Percentiles rank a stretch among this genome's conserved stretches.
Evolutionary conservation across 495 filamentous ascomycete species (phyloP).

Genomic region (Staphylotrichum longicolle): DNA sequence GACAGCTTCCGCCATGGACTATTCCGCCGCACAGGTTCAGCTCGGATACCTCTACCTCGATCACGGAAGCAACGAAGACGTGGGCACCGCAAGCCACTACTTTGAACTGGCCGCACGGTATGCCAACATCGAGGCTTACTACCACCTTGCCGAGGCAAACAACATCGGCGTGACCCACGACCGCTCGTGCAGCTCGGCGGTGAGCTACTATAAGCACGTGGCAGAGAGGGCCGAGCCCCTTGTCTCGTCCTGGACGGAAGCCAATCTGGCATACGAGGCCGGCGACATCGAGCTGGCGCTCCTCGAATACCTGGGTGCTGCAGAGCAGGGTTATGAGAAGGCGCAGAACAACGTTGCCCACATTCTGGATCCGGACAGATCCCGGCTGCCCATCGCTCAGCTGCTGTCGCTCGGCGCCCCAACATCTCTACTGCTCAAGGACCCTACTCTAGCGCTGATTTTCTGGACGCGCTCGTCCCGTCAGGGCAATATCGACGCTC

Average conservation of each 20-base stretch:
- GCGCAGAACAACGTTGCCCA: slow-evolving; percentile 94
- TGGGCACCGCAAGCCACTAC: slow-evolving; percentile 69
- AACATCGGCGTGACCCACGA: slow-evolving; percentile 79
- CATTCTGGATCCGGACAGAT: slow-evolving; percentile 76
- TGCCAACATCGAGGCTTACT: slow-evolving; percentile 88
- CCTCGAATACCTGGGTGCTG: slow-evolving; percentile 83
- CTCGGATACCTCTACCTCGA: slow-evolving; percentile 86
- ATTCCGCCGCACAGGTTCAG: slow-evolving; percentile 75
- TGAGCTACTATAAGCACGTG: slow-evolving; percentile 91
- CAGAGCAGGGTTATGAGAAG: slow-evolving; percentile 92
- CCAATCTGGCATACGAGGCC: slow-evolving; percentile 77
- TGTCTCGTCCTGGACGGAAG: slow-evolving; percentile 80
- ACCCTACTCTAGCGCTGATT: slow-evolving; percentile 77
- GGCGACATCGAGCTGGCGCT: slow-evolving; percentile 87
- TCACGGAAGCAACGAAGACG: slow-evolving; percentile 69
- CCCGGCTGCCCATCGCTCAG: slow-evolving; percentile 42
- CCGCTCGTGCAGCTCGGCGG: slow-evolving; percentile 74
- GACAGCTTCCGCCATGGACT: slow-evolving; percentile 79
- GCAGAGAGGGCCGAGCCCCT: slow-evolving; percentile 84
- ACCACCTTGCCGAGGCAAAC: slow-evolving; percentile 89
- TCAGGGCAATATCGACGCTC: slow-evolving; percentile 87
- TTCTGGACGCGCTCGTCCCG: slow-evolving; percentile 97
- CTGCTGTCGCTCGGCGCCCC: slow-evolving; percentile 37
- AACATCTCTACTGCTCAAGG: slow-evolving; percentile 57
- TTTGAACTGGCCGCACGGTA: slow-evolving; percentile 91